Conservation (phyloP, 352 stramenopile genomes). For the Globisporangium nagaii region DNA sequence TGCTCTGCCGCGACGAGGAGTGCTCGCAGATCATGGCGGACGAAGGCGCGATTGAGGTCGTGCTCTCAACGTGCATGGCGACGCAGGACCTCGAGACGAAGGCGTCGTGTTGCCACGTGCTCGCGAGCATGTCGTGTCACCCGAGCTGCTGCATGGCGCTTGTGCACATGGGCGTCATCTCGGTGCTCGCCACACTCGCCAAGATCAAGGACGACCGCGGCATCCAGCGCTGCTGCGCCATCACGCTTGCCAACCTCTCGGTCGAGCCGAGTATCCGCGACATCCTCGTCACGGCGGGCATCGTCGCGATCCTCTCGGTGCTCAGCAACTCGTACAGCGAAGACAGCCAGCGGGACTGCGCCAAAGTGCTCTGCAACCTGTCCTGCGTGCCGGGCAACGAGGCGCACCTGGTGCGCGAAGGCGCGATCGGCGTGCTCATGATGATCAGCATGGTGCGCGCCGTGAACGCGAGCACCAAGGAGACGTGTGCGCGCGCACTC, state of each 20-base stretch:
- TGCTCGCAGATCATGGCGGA: constrained; percentile 51
- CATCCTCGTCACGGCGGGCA: constrained; percentile 39
- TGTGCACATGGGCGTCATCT: constrained; percentile 42
- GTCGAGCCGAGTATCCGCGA: constrained; percentile 40
- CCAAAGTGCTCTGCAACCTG: constrained; percentile 68
- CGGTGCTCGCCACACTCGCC: constrained; percentile 48
- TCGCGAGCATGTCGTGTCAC: constrained; percentile 72
- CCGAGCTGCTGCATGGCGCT: constrained; percentile 49
- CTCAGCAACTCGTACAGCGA: constrained; percentile 83
- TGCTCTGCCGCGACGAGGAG: constrained; percentile 63
- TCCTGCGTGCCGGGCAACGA: constrained; percentile 51
- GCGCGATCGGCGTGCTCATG: constrained; percentile 59
- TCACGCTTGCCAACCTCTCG: constrained; percentile 64
- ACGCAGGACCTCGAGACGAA: constrained; percentile 63
- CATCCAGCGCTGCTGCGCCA: constrained; percentile 65
- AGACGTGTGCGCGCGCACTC: constrained; percentile 59
- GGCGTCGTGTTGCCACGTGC: constrained; percentile 64
- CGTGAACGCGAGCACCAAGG: constrained; percentile 52
- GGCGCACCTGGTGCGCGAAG: constrained; percentile 41
- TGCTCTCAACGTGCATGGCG: constrained; percentile 56
- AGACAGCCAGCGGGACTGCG: constrained; percentile 71
- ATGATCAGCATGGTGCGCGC: constrained; percentile 81
- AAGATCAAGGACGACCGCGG: constrained; percentile 38
- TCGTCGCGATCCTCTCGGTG: constrained; percentile 42
- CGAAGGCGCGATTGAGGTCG: constrained; percentile 40